Conservation (phyloP, 495 filamentous ascomycete species). For the Daldinia childiae region DNA sequence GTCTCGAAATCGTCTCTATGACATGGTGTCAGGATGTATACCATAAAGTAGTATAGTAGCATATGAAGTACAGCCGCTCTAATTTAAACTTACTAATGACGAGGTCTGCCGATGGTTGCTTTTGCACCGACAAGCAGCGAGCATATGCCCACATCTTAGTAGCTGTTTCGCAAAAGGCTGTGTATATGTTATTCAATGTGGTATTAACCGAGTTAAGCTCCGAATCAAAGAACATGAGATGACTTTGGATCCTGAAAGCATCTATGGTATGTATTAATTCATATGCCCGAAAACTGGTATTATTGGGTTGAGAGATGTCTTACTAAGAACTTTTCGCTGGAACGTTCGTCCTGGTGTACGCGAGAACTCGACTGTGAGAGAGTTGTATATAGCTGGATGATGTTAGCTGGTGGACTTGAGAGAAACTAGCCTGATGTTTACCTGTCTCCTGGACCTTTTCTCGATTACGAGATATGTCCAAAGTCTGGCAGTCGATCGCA, state of each 20-base stretch:
- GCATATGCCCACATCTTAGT: slow-evolving; percentile 87
- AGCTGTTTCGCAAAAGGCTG: slow-evolving; percentile 77
- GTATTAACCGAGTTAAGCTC: slow-evolving; percentile 74
- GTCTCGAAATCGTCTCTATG: slow-evolving; percentile 69
- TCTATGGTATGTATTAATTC: slow-evolving; percentile 44
- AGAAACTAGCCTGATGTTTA: slow-evolving; percentile 14
- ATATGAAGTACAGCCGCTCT: neutral
- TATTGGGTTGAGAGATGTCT: slow-evolving; percentile 45
- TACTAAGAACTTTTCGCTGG: slow-evolving; percentile 79
- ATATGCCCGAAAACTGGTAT: slow-evolving; percentile 62
- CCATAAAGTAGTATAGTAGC: neutral
- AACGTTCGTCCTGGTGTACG: slow-evolving; percentile 76
- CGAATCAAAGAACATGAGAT: slow-evolving; percentile 90
- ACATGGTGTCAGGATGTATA: neutral
- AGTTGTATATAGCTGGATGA: slow-evolving; percentile 60
- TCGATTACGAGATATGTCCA: slow-evolving; percentile 67
- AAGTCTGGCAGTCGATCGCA: slow-evolving; percentile 74
- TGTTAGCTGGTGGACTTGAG: slow-evolving; percentile 18
- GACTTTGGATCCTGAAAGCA: slow-evolving; percentile 85
- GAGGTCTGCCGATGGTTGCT: slow-evolving; percentile 62
- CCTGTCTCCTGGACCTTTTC: slow-evolving; percentile 41
- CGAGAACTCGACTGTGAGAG: slow-evolving; percentile 79
- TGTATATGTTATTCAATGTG: slow-evolving; percentile 77
- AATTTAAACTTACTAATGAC: slow-evolving; percentile 65
- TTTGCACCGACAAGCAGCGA: slow-evolving; percentile 64